Conservation (phyloP, 805 yeast species). For the Saccharomyces paradoxus region DNA sequence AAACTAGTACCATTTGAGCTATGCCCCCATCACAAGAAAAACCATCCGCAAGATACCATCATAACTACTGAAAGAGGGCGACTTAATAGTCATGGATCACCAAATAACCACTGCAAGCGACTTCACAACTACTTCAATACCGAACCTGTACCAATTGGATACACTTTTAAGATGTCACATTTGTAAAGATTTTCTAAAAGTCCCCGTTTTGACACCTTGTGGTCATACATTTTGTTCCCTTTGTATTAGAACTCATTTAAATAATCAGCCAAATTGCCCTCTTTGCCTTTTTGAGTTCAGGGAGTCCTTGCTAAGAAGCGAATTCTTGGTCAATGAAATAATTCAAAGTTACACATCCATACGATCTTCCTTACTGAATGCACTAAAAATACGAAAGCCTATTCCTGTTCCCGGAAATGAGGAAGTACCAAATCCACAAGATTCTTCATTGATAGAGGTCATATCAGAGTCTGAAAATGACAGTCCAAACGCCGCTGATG, state of each 20-base stretch:
- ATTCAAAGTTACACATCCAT: conserved; percentile 42
- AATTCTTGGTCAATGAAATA: conserved; percentile 63
- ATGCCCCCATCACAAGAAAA: background rate
- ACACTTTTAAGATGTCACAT: conserved; percentile 73
- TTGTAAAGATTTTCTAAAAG: conserved; percentile 71
- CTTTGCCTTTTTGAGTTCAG: conserved; percentile 62
- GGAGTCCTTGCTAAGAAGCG: conserved; percentile 62
- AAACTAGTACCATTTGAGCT: background rate
- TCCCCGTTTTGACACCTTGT: conserved; percentile 80
- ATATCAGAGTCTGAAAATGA: conserved; percentile 25
- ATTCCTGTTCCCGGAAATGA: conserved; percentile 1
- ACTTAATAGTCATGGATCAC: conserved; percentile 7
- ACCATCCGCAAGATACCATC: background rate
- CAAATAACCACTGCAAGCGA: conserved; percentile 58
- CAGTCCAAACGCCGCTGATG: conserved; percentile 17
- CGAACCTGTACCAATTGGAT: conserved; percentile 55
- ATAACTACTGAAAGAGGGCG: too few relatives aligned
- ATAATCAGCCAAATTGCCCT: conserved; percentile 62
- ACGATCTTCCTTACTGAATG: conserved; percentile 33
- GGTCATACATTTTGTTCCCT: conserved; percentile 84
- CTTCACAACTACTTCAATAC: conserved; percentile 49
- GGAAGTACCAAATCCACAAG: background rate
- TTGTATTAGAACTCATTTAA: conserved; percentile 68
- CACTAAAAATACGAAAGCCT: conserved; percentile 1
- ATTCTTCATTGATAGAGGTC: conserved; percentile 21